Conservation (phyloP, 352 stramenopile species). For the Globisporangium cylindrosporum region DNA sequence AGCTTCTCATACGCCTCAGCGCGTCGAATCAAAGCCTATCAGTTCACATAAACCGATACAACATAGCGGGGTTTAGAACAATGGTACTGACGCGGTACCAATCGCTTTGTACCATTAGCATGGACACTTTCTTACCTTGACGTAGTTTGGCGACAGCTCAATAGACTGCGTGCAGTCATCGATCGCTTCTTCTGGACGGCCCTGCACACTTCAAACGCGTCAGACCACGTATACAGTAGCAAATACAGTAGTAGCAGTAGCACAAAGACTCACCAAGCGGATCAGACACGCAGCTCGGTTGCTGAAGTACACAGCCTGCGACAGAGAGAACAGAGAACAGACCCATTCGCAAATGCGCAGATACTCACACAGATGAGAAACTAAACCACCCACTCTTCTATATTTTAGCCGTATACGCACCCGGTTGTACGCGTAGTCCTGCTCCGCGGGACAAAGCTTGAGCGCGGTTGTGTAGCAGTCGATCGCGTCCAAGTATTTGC, state of each 20-base stretch:
- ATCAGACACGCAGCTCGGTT: constrained; percentile 79
- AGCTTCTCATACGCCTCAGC: constrained; percentile 91
- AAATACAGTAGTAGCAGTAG: neutral
- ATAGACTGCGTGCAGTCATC: constrained; percentile 94
- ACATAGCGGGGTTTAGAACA: no score
- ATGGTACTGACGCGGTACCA: no score
- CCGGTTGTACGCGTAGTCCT: constrained; percentile 80
- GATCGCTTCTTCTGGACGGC: constrained; percentile 86
- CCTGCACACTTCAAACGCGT: constrained; percentile 17
- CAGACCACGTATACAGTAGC: neutral
- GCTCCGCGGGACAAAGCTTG: constrained; percentile 69
- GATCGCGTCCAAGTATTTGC: constrained; percentile 72
- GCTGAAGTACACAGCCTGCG: constrained; percentile 83
- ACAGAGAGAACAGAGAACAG: neutral
- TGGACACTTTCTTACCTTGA: constrained; percentile 74
- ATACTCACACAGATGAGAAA: neutral
- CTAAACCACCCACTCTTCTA: neutral
- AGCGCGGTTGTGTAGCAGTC: constrained; percentile 85
- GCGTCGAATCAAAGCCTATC: constrained; percentile 84
- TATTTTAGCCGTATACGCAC: constrained; percentile 20
- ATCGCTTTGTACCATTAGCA: constrained; percentile 9
- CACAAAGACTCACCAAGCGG: constrained; percentile 36
- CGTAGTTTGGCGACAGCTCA: constrained; percentile 93
- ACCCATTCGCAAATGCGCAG: neutral
- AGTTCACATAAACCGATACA: neutral